Evolutionary conservation across 805 yeast species (phyloP).

Genomic region (Citeromyces matritensis): DNA sequence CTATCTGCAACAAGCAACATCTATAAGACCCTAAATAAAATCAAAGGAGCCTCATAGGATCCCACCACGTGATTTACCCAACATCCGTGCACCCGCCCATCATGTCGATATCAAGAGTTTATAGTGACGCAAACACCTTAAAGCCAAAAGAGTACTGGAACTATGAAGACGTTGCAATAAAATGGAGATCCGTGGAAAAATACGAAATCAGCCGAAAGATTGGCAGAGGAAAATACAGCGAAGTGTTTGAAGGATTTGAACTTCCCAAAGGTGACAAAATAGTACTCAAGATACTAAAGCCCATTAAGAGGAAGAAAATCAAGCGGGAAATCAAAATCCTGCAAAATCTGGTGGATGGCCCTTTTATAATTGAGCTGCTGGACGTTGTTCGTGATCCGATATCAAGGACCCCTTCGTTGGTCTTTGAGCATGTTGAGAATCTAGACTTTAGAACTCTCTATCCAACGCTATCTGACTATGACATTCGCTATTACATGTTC

Average conservation of each 20-base stretch:
- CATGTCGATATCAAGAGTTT: slow-evolving; percentile 46
- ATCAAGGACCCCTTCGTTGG: slow-evolving; percentile 72
- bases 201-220: slow-evolving; percentile 69
- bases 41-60: no score
- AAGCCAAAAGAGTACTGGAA: slow-evolving; percentile 85
- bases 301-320: slow-evolving; percentile 85
- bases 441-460: slow-evolving; percentile 72
- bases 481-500: slow-evolving; percentile 71
- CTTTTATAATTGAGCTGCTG: slow-evolving; percentile 60
- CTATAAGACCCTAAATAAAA: no score
- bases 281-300: slow-evolving; percentile 83
- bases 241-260: slow-evolving; percentile 79
- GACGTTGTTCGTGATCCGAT: slow-evolving; percentile 76
- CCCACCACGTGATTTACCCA: no score
- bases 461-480: slow-evolving; percentile 60
- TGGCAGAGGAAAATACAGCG: slow-evolving; percentile 93
- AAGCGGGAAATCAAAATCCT: slow-evolving; percentile 80
- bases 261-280: slow-evolving; percentile 46
- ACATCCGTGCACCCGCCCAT: no score
- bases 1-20: no score
- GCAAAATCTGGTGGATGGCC: slow-evolving; percentile 75
- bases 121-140: slow-evolving; percentile 61
- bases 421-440: slow-evolving; percentile 76
- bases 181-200: slow-evolving; percentile 77
- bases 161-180: slow-evolving; percentile 34